Percentiles rank a stretch among this genome's conserved stretches.
Conservation (phyloP, 768 basidiomycete species). For the Lyophyllum decastes region DNA sequence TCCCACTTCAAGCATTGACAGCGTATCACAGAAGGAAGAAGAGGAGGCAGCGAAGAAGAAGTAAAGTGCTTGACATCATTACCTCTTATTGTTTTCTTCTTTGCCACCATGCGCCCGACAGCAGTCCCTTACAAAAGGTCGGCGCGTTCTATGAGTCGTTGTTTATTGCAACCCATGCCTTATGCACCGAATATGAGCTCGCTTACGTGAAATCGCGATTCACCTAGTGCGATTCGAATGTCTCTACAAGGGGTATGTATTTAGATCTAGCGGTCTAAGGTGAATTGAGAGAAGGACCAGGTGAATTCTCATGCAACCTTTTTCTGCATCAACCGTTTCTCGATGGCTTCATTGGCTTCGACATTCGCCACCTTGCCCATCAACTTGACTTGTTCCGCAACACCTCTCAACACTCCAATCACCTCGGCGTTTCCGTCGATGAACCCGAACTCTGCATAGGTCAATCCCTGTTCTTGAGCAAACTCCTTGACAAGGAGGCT, state of each 20-base stretch:
- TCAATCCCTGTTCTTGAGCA: constrained; percentile 79
- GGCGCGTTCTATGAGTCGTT: constrained; percentile 24
- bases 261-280: not conserved
- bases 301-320: constrained; percentile 14
- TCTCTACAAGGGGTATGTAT: not conserved
- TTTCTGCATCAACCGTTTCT: constrained; percentile 38
- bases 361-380: constrained; percentile 79
- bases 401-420: constrained; percentile 73
- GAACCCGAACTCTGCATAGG: constrained; percentile 92
- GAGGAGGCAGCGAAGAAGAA: constrained; percentile 94
- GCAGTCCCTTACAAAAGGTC: constrained; percentile 38
- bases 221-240: not conserved
- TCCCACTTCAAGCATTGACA: constrained; percentile 16
- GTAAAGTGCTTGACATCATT: constrained; percentile 42
- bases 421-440: constrained; percentile 85
- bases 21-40: constrained; percentile 69
- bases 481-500: constrained; percentile 85
- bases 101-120: constrained; percentile 26
- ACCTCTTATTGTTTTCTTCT: constrained; percentile 25
- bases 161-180: constrained; percentile 34
- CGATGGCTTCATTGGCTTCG: constrained; percentile 67
- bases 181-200: constrained; percentile 39
- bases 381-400: constrained; percentile 86
- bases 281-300: not conserved
- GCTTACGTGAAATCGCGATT: constrained; percentile 11